A percentile compares a stretch with the other conserved stretches of the same genome.
Evolutionary conservation across 148 eudicot species (phyloP).

Genomic region (Polygonum maritimum): DNA sequence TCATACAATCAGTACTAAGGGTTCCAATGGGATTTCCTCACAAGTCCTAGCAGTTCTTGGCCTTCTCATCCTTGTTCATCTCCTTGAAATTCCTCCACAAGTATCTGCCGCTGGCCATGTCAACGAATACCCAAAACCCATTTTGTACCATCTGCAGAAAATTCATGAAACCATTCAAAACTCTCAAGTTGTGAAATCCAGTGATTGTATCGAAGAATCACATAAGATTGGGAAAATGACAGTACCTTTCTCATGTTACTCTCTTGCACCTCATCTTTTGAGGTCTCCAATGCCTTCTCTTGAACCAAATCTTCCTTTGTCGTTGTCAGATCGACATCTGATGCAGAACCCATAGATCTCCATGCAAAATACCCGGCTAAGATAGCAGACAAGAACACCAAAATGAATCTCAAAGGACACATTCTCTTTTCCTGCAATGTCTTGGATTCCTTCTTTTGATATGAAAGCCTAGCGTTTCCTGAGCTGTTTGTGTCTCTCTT

Average conservation of each 20-base stretch:
- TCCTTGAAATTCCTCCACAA: slow-evolving; percentile 13
- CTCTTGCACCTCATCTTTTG: slow-evolving; percentile 5
- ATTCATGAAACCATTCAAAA: background rate
- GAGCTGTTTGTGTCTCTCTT: background rate
- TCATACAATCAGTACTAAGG: background rate
- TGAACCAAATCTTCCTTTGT: background rate
- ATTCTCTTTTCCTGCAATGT: background rate
- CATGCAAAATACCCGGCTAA: slow-evolving; percentile 12
- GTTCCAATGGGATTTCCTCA: background rate
- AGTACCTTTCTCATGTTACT: background rate
- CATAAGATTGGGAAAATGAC: background rate
- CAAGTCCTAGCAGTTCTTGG: background rate
- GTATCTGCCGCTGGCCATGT: slow-evolving; percentile 11
- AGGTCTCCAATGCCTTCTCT: background rate
- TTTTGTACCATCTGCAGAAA: slow-evolving; percentile 7
- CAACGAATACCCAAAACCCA: slow-evolving; percentile 10
- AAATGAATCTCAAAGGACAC: slow-evolving; percentile 12
- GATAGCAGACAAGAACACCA: slow-evolving; percentile 9
- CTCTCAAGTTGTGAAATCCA: background rate
- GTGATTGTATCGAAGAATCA: background rate
- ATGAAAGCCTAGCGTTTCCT: background rate
- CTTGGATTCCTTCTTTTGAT: background rate
- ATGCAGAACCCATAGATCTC: background rate
- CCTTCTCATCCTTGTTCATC: background rate
- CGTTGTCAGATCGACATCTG: background rate